These are phyloP conservation scores for Nicotiana tabacum DNA, from an alignment of 257 asterid species.

Conservation along the genomic window DNA sequence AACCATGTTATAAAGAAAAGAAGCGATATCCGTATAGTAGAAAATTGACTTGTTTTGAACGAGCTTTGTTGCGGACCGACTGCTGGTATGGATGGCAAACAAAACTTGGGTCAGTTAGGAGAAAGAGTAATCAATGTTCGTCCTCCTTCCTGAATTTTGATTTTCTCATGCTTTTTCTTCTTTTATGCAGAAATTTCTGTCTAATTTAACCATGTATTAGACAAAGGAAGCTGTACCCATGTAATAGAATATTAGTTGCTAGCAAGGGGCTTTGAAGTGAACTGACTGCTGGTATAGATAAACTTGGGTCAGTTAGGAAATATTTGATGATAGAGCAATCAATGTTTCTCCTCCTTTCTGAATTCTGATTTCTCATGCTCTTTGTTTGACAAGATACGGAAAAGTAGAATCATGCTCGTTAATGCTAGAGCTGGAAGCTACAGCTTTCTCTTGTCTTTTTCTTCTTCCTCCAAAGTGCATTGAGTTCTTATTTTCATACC, in stretches of 20 bases:
- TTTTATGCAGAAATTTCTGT: not conserved
- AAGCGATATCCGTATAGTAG: not conserved
- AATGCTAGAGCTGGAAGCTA: not conserved
- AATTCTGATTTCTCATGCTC: not conserved
- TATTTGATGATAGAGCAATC: slow-evolving; percentile 2
- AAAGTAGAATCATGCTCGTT: not conserved
- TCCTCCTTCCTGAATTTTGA: not conserved
- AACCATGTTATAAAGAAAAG: not conserved
- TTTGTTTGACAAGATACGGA: not conserved
- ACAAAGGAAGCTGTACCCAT: not conserved
- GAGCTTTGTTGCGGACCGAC: not conserved
- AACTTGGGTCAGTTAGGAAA: not conserved
- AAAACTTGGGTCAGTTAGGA: not conserved
- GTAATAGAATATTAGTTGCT: not conserved
- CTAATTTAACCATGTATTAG: not conserved
- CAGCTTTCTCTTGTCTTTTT: not conserved
- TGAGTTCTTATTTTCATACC: not conserved
- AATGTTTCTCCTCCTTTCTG: not conserved
- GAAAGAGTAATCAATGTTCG: not conserved
- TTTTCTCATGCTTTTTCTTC: not conserved
- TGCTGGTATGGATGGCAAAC: not conserved
- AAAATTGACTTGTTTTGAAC: not conserved
- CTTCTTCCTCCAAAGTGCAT: not conserved
- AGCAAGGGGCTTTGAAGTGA: not conserved
- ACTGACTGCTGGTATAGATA: not conserved